phyloP scores from a whole-genome alignment of 352 stramenopile species.

The Phytophthora foliorum region DNA sequence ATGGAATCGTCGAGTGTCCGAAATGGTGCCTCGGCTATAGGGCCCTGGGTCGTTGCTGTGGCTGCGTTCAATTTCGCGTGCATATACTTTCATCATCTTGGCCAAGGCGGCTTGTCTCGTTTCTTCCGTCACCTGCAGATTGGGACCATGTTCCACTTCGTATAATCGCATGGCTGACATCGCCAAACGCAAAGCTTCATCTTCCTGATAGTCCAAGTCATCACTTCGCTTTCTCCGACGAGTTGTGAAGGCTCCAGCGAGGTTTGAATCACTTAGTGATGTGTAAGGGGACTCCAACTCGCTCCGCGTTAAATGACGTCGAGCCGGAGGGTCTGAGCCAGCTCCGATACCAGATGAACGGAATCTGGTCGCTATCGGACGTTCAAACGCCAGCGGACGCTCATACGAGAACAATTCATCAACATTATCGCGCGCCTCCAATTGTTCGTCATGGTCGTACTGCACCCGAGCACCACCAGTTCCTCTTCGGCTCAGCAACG shows the following conservation, averaged over 20 bases:
- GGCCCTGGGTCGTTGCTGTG: constrained; percentile 20
- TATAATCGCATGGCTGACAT: constrained; percentile 85
- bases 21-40: constrained; percentile 29
- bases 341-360: constrained; percentile 15
- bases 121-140: constrained; percentile 60
- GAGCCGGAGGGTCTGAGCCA: constrained; percentile 22
- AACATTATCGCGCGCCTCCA: constrained; percentile 5
- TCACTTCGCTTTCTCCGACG: constrained; percentile 31
- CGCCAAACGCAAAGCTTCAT: constrained; percentile 73
- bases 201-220: constrained; percentile 28
- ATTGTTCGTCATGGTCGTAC: neutral
- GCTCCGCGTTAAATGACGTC: neutral
- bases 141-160: constrained; percentile 64
- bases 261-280: constrained; percentile 33
- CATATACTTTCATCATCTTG: constrained; percentile 86
- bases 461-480: neutral
- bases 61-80: constrained; percentile 69
- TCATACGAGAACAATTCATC: constrained; percentile 26
- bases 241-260: constrained; percentile 26
- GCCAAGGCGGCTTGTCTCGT: constrained; percentile 64
- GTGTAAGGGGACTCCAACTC: constrained; percentile 36
- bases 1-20: constrained; percentile 26
- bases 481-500: constrained; percentile 24
- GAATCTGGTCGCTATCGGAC: constrained; percentile 6
- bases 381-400: neutral